phyloP scores from a whole-genome alignment of 1,284 basidiomycete genomes.

The Ganoderma boninense region DNA sequence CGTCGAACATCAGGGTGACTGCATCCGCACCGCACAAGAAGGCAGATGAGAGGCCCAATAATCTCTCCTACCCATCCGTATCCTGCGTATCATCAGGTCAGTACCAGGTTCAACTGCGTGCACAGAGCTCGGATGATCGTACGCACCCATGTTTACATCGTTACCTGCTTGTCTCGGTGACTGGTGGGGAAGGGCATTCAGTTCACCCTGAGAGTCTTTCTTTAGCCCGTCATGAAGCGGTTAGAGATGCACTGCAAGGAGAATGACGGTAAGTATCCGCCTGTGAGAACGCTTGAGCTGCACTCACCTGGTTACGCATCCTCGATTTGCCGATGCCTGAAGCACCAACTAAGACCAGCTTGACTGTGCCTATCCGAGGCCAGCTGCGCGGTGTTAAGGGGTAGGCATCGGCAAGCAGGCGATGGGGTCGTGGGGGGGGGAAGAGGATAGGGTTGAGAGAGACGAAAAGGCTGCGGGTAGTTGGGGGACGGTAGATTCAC shows the following conservation, averaged over 20 bases:
- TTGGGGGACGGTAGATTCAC: too few species aligned
- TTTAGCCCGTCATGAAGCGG: too few species aligned
- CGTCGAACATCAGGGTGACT: constrained; percentile 82
- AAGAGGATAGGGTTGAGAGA: too few species aligned
- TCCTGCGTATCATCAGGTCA: constrained; percentile 51
- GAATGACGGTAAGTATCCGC: too few species aligned
- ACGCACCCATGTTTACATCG: too few species aligned
- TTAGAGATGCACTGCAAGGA: too few species aligned
- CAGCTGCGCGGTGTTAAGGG: constrained; percentile 29
- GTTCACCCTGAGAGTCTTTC: too few species aligned
- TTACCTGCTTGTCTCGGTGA: too few species aligned
- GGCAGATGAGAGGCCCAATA: constrained; percentile 79
- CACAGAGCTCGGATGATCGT: too few species aligned
- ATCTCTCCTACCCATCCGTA: constrained; percentile 85
- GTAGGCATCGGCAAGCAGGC: constrained; percentile 14
- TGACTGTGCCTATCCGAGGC: constrained; percentile 66
- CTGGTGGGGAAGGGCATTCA: too few species aligned
- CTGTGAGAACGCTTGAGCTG: neutral
- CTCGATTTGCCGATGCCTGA: constrained; percentile 84
- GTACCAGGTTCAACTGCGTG: neutral
- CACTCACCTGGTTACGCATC: constrained; percentile 70
- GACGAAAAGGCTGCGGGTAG: too few species aligned
- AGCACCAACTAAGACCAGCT: constrained; percentile 79
- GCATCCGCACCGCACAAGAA: constrained; percentile 88
- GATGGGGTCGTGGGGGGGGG: too few species aligned